phyloP scores from a whole-genome alignment of 495 filamentous ascomycete species.

The Emericellopsis terricola region DNA sequence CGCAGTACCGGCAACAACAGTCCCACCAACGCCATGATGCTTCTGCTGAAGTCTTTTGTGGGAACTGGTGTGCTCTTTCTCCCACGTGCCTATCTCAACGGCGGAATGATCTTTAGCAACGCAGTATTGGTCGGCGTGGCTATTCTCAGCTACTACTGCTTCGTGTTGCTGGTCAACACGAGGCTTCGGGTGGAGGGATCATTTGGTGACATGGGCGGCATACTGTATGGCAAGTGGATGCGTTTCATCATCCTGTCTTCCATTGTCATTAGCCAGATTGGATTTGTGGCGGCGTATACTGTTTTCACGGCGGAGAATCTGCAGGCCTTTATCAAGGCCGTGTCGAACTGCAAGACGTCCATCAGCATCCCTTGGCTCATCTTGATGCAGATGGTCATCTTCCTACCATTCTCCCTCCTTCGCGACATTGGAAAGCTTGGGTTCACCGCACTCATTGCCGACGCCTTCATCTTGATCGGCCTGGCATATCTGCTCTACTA shows the following conservation, averaged over 20 bases:
- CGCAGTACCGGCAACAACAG: conserved; percentile 53
- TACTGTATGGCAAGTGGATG: conserved; percentile 84
- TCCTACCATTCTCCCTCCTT: conserved; percentile 80
- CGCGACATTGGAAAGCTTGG: conserved; percentile 91
- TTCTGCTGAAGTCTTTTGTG: conserved; percentile 91
- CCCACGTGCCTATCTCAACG: conserved; percentile 80
- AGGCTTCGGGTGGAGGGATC: conserved; percentile 69
- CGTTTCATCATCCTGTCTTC: conserved; percentile 70
- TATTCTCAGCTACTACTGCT: conserved; percentile 81
- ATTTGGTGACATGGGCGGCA: conserved; percentile 90
- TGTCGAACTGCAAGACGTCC: conserved; percentile 60
- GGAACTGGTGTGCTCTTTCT: conserved; percentile 96
- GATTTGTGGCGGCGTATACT: conserved; percentile 94
- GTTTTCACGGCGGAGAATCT: conserved; percentile 94
- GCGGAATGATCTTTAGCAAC: conserved; percentile 93
- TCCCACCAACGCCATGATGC: conserved; percentile 53
- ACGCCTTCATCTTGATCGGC: conserved; percentile 84
- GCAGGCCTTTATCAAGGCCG: conserved; percentile 74
- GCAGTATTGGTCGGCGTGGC: conserved; percentile 73
- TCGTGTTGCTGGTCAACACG: conserved; percentile 78
- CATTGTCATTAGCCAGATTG: conserved; percentile 85
- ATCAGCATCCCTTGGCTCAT: conserved; percentile 83
- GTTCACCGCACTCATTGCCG: conserved; percentile 77
- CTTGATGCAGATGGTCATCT: conserved; percentile 80
- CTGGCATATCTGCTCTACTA: conserved; percentile 92